These are phyloP conservation scores for Salix brachista DNA, from an alignment of 345 rosid species.

Conservation along the genomic window DNA sequence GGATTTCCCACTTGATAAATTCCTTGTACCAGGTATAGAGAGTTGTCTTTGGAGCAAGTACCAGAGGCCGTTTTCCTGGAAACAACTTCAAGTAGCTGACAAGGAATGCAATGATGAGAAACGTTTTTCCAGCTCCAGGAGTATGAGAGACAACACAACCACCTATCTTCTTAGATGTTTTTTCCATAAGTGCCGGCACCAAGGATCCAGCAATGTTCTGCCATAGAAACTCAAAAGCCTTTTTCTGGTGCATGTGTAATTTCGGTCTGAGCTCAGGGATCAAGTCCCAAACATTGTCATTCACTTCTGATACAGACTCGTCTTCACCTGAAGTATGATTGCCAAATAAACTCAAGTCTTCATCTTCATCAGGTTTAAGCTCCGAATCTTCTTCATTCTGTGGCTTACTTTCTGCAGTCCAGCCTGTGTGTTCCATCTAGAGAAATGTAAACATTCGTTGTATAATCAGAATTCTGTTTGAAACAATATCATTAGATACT, in stretches of 20 bases:
- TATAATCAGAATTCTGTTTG: constrained; percentile 5
- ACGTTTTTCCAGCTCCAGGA: constrained; percentile 93
- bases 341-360: constrained; percentile 24
- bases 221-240: constrained; percentile 95
- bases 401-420: constrained; percentile 37
- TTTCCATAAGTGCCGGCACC: constrained; percentile 54
- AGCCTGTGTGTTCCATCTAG: constrained; percentile 42
- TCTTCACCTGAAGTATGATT: constrained; percentile 23
- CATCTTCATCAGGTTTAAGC: constrained; percentile 25
- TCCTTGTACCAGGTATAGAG: constrained; percentile 94
- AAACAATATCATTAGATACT: background rate
- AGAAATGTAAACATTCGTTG: background rate
- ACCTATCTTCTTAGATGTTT: constrained; percentile 48
- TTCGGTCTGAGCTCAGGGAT: constrained; percentile 68
- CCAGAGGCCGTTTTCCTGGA: constrained; percentile 76
- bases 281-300: constrained; percentile 74
- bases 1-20: constrained; percentile 84
- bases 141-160: constrained; percentile 94
- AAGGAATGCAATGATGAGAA: constrained; percentile 85
- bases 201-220: constrained; percentile 69
- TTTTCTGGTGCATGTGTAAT: constrained; percentile 69
- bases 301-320: constrained; percentile 35
- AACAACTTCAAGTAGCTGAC: constrained; percentile 80
- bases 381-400: constrained; percentile 33
- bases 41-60: constrained; percentile 94